Base-by-base conservation (phyloP, 1,139 yeast genomes). In the Diutina siamensis region DNA sequence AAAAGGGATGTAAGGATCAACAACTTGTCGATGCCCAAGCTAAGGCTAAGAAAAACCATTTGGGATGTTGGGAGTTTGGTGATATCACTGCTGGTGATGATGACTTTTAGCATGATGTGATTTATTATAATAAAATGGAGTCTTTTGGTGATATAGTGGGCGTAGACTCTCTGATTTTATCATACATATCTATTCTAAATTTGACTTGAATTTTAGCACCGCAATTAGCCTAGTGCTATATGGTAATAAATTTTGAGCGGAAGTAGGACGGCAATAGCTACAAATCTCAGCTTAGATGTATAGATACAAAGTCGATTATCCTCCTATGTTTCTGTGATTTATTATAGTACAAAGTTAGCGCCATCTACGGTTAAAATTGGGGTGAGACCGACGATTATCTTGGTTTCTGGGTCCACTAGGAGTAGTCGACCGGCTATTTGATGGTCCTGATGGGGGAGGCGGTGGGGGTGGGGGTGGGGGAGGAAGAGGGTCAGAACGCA, bases 21-120 rank as follows among this genome's bases (percentile, higher is more conserved):
- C 63, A 61, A 35, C 59, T 81, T 44, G 57, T 71, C 48, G 55
- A 57, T 38, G 68, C 63, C 10, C 79, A 78, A 58, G 52, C 55
- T 35, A 48, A 52, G 17, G 92, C 92, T 31, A 77, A 71, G 57
- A 50, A 62, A 9, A 63, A 60, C 38, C 83, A 78, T 50, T 59
- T 65, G 38, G 94, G 94, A 10, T 82, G 87, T 56, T 84, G 94
- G 94, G 82, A 82, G 61, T 81, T 78, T 55, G 94, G 94, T 46
- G 92, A 83, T 57, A 76, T 83, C 45, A 71, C 82, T 19, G 79
- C 71, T 47, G 83, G 79, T 46, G 87, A 81, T 8, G 44, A 38
- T 17, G 42, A 38, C 32, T 38, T 38, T 25, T 31, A 31, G 15
- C 10, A n/a, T n/a, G n/a, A 25, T 25, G 28, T 25, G 5, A 25